Evolutionary conservation across 1,284 basidiomycete species (phyloP), one percentile per base, ranked within the genome.

Genomic region (Gymnopus androsaceus): DNA sequence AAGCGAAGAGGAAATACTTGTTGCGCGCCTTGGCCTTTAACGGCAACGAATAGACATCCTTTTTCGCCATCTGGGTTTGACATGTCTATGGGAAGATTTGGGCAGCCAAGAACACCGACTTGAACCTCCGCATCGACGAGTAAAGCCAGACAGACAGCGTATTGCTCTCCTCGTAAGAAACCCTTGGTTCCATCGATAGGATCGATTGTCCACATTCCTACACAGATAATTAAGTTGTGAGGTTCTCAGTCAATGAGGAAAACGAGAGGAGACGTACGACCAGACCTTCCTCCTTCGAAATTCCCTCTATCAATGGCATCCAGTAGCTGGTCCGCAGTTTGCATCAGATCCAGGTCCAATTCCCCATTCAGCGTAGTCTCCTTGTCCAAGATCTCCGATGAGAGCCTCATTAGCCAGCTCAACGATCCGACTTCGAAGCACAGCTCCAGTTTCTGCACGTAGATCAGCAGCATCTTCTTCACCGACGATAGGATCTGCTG

Each of bases 141-240:
- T 58, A 99, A 81, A 0, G 94, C 92, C 28, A 99, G 79, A 72
- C 96, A 99, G 27, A 99, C 94, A 4, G 96, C 96, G 67, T 96
- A 99, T 72, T 99, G 97, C 55, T 93, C 95, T 11, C 95, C 94
- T 21, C 96, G 87, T 41, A 99, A 81, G 79, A 99, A 99, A 2
- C 96, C 94, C 69, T 95, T 95, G 19, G 92, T 95, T 8, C 94
- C 93, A 66, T 95, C 93, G 63, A 95, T 94, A 25, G 93, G 93
- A 70, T 96, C 94, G 45, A 95, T 84, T 0, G 92, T 91, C 94
- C 94, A 92, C 79, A 92, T 88, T 14, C 91, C 87, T 90, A 54
- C 28, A 28, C 19, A 9, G 14, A 36, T 0, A 25, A 57, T 11
- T 66, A 4, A 67, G 67, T 4, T 68, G 67, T 67, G 62, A 70